phyloP scores from a whole-genome alignment of 2,329 filamentous ascomycete species.

The Hypoxylon rubiginosum region DNA sequence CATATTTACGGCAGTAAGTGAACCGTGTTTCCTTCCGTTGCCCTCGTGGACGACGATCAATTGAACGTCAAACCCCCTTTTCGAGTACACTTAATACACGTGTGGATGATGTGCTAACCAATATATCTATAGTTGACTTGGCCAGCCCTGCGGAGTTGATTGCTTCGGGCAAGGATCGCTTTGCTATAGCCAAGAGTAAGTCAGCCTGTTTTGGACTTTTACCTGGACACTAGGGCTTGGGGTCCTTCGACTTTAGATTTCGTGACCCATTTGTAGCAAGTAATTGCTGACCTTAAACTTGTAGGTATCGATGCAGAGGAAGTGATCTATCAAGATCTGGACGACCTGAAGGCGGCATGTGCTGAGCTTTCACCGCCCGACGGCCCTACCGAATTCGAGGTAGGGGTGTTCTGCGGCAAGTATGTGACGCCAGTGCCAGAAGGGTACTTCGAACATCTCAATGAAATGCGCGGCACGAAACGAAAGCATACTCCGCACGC shows the following conservation, averaged over 20 bases:
- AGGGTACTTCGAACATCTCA: conserved; percentile 86
- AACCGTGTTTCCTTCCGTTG: neutral
- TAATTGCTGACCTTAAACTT: conserved; percentile 54
- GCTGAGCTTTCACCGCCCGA: conserved; percentile 75
- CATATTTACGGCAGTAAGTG: conserved; percentile 77
- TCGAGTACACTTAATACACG: neutral
- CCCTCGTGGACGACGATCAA: neutral
- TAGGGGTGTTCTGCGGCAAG: conserved; percentile 90
- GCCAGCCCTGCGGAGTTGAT: conserved; percentile 79
- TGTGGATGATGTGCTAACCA: conserved; percentile 6
- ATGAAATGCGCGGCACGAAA: conserved; percentile 77
- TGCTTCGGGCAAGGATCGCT: conserved; percentile 74
- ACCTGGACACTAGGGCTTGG: neutral
- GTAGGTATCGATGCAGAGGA: conserved; percentile 72
- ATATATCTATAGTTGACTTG: conserved; percentile 63
- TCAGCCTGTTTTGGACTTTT: neutral
- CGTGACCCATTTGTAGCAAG: neutral
- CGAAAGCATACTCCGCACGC: conserved; percentile 59
- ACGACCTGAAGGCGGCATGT: conserved; percentile 85
- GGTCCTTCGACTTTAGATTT: neutral
- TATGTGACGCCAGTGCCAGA: conserved; percentile 86
- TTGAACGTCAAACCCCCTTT: neutral
- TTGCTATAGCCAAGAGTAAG: conserved; percentile 61
- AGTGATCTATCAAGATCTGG: conserved; percentile 82
- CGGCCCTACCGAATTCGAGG: conserved; percentile 78